Conservation (phyloP, 192 early-diverging fungal genomes). For the Geosiphon pyriformis region DNA sequence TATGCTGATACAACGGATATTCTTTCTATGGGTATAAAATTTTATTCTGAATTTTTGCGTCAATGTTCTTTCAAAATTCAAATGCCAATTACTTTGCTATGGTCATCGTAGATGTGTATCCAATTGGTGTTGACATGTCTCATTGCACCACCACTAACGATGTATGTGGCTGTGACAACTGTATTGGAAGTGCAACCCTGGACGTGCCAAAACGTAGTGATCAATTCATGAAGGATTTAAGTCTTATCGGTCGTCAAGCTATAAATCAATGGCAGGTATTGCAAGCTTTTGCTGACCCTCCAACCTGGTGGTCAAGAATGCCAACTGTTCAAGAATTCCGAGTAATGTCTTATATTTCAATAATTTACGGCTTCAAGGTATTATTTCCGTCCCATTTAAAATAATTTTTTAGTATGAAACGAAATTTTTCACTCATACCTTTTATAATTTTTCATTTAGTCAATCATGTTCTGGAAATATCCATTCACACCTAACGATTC, state of each 20-base stretch:
- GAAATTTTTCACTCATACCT: no score
- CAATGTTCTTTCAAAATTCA: no score
- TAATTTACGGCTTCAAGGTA: conserved; percentile 26
- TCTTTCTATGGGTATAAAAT: conserved; percentile 3
- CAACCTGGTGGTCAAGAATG: conserved; percentile 22
- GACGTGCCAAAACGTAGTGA: conserved; percentile 22
- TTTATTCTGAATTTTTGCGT: no score
- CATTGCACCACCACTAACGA: neutral
- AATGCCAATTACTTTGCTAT: no score
- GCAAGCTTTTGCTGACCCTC: conserved; percentile 27
- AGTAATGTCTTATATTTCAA: conserved; percentile 23
- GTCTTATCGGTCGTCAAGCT: conserved; percentile 5
- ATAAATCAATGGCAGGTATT: conserved; percentile 25
- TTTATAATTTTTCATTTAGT: no score
- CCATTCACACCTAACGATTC: neutral
- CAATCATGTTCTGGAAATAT: neutral
- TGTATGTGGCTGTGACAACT: conserved; percentile 25
- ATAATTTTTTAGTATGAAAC: no score
- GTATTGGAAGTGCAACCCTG: conserved; percentile 15
- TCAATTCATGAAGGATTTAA: conserved; percentile 15
- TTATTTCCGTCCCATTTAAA: no score
- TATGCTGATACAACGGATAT: conserved; percentile 20
- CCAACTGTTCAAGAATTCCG: conserved; percentile 22
- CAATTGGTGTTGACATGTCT: conserved; percentile 17
- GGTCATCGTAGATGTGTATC: conserved; percentile 29